phyloP scores from a whole-genome alignment of 768 basidiomycete species.

The Coprinopsis cinerea region DNA sequence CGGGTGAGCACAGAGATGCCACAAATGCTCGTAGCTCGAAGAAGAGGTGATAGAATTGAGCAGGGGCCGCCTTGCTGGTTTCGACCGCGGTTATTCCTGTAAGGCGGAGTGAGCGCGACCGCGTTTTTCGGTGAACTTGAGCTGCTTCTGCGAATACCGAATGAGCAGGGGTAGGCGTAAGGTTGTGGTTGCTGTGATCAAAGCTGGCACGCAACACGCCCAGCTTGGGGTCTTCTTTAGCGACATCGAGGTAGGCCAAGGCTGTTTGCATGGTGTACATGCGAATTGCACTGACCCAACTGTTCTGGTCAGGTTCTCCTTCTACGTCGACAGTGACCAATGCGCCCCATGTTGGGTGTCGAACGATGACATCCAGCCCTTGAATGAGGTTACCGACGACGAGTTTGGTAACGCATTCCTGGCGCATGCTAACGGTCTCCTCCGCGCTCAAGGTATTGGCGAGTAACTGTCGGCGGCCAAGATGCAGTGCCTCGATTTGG shows the following conservation, averaged over 20 bases:
- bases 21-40: conserved; percentile 91
- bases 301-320: conserved; percentile 71
- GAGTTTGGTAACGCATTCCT: conserved; percentile 82
- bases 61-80: conserved; percentile 32
- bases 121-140: conserved; percentile 30
- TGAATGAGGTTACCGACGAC: conserved; percentile 90
- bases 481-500: conserved; percentile 87
- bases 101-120: conserved; percentile 33
- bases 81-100: conserved; percentile 22
- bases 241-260: conserved; percentile 68
- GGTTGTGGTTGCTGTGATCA: conserved; percentile 39
- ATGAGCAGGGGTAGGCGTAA: conserved; percentile 56
- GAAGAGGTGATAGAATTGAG: conserved; percentile 85
- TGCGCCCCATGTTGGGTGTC: conserved; percentile 87
- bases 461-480: conserved; percentile 86
- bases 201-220: conserved; percentile 33
- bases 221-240: conserved; percentile 33
- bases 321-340: conserved; percentile 89
- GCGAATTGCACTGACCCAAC: conserved; percentile 83
- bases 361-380: conserved; percentile 91
- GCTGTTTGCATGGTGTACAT: conserved; percentile 90
- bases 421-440: conserved; percentile 74
- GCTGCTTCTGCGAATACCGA: conserved; percentile 65
- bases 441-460: conserved; percentile 83
- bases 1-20: conserved; percentile 82